Base-by-base conservation (phyloP, 2,329 filamentous ascomycete genomes). In the Drechslerella coelobrocha region DNA sequence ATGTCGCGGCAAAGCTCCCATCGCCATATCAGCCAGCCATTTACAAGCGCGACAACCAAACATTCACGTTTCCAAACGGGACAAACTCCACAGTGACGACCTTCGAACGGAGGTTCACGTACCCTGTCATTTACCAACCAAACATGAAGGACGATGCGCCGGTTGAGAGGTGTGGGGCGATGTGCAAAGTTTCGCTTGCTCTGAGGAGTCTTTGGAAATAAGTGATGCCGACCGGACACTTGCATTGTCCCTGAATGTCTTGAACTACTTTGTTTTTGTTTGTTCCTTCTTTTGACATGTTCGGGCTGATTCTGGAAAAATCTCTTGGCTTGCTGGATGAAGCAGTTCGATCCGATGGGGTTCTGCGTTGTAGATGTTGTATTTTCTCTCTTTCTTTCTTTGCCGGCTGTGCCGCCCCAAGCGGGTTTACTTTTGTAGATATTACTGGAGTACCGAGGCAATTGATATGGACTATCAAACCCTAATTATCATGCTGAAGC, bases 361-460 rank as follows among this genome's bases (percentile, higher is more conserved):
- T 52, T 26, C 17, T 47, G 53, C 29, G 53, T 56, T 56, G 53
- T 47, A 24, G 24, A 24, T 29, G 53, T 56, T 47, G 53, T 26
- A 45, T 56, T 56, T 56, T 56, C n/a, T n/a, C n/a, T n/a, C n/a
- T n/a, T n/a, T n/a, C n/a, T 29, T 19, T 37, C 17, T 5, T 14
- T 39, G 12, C 9, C 9, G 29, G 34, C 34, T 39, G 34, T 39
- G 34, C 34, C 34, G 29, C 29, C 29, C 12, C 7, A 12, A 6
- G 29, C 29, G 12, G 29, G 29, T 34, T 7, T 12, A 34, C 12
- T 34, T 12, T 7, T 34, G 29, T 34, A 34, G n/a, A n/a, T n/a
- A n/a, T n/a, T n/a, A n/a, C n/a, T n/a, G n/a, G n/a, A n/a, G n/a
- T n/a, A n/a, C n/a, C n/a, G n/a, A n/a, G n/a, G n/a, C 34, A 39